Base-by-base conservation (phyloP, 2,329 filamentous ascomycete genomes). In the Pseudocercospora fuligena region DNA sequence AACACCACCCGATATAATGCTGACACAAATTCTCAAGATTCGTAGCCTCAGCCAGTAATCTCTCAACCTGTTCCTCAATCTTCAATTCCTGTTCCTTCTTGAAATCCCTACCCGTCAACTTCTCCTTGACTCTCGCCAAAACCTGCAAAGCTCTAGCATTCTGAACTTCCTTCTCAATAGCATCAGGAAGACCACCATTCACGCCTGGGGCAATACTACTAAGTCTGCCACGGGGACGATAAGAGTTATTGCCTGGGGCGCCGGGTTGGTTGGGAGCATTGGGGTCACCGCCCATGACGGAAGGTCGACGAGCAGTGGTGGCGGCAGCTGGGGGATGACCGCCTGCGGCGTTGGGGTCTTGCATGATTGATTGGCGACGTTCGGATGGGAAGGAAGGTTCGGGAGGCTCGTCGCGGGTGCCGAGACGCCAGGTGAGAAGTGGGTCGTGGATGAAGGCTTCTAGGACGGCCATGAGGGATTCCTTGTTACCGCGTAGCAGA, bases 361-460 rank as follows among this genome's bases (percentile, higher is more conserved):
- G 84, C 70, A 88, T 86, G 72, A 89, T 84, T 47, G 85, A 87
- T 66, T 85, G 82, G 65, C 87, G 85, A 60, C 88, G 87, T 72
- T 89, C 88, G 0, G 86, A 85, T 6, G 83, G 83, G 78, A 89
- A 88, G 40, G 86, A 85, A 31, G 86, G 84, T 63, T 87, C 83
- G 4, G 84, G 84, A 2, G 88, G 87, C 6, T 86, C 87, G 69
- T 89, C 87, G 66, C 86, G 85, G 66, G 85, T 84, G 69, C 86
- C 86, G 56, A 99, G 87, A 73, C 95, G 91, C 95, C 95, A 99
- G 58, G 94, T 99, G 63, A 99, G 91, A 49, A 99, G 87, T n/a
- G 96, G 95, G 79, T 99, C 95, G 78, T 99, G 96, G 72, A 99
- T 97, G 82, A 99, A 99, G 71, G 95, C 95, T 87, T 99, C 95